Conservation (phyloP, 169 alveolate genomes). For the Plasmodium chabaudi region DNA sequence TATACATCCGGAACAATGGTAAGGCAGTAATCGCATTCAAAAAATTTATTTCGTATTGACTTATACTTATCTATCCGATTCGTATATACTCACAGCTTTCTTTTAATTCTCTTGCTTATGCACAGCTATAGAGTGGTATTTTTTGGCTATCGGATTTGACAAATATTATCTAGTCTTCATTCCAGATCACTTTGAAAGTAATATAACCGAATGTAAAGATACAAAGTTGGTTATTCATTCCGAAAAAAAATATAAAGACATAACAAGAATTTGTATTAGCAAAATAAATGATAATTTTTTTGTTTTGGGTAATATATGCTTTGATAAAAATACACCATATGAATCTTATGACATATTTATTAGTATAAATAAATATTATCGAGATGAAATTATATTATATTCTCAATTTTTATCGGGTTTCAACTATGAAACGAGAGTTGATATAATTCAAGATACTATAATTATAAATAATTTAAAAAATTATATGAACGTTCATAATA, state of each 20-base stretch:
- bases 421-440: constrained; percentile 31
- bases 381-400: constrained; percentile 56
- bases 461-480: constrained; percentile 43
- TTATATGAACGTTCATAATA: constrained; percentile 54
- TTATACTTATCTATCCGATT: background rate
- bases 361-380: constrained; percentile 66
- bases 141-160: constrained; percentile 50
- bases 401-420: constrained; percentile 70
- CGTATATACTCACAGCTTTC: background rate
- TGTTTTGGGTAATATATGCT: constrained; percentile 55
- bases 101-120: background rate
- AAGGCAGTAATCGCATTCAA: background rate
- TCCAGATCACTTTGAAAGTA: constrained; percentile 70
- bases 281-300: constrained; percentile 56
- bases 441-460: constrained; percentile 53
- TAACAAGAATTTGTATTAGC: constrained; percentile 73
- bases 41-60: background rate
- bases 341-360: constrained; percentile 67
- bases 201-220: constrained; percentile 52
- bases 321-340: constrained; percentile 17
- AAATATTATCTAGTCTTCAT: constrained; percentile 47
- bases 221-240: constrained; percentile 23
- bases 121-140: constrained; percentile 61
- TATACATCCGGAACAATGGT: constrained; percentile 62
- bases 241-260: constrained; percentile 33